These are phyloP conservation scores for Moelleriella libera DNA, from an alignment of 2,329 filamentous ascomycete genomes.

Conservation along the genomic window DNA sequence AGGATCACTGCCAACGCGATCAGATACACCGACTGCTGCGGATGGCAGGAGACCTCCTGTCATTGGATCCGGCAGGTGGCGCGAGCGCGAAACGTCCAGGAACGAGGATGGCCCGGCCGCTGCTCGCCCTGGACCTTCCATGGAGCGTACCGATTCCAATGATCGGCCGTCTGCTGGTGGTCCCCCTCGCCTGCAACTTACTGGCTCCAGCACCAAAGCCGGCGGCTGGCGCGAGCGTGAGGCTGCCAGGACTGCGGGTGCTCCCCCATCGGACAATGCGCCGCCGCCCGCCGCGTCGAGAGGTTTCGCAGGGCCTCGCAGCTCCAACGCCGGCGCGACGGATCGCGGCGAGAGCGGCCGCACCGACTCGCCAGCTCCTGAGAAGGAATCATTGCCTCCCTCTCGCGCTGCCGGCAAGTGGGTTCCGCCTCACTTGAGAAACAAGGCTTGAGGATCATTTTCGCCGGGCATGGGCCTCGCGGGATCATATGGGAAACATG, in stretches of 20 bases:
- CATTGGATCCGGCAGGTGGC: constrained; percentile 26
- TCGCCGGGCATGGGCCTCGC: no score
- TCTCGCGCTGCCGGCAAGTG: constrained; percentile 43
- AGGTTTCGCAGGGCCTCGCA: constrained; percentile 13
- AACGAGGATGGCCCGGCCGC: constrained; percentile 14
- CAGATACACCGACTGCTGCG: constrained; percentile 7
- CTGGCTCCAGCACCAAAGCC: constrained; percentile 44
- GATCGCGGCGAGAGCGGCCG: constrained; percentile 27
- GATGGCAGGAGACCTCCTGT: constrained; percentile 18
- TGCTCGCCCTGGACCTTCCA: constrained; percentile 13
- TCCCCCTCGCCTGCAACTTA: constrained; percentile 47
- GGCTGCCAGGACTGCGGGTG: constrained; percentile 28
- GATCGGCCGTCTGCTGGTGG: constrained; percentile 27
- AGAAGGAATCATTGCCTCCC: constrained; percentile 31
- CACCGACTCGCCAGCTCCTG: constrained; percentile 25
- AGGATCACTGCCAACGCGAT: constrained; percentile 8
- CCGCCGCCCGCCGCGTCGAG: constrained; percentile 28
- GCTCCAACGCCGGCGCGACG: constrained; percentile 24
- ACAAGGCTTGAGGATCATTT: constrained; percentile 12
- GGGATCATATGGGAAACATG: no score
- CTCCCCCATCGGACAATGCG: constrained; percentile 18
- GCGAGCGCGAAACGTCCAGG: constrained; percentile 22
- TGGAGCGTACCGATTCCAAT: constrained; percentile 33
- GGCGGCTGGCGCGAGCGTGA: constrained; percentile 60
- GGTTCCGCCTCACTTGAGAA: constrained; percentile 34